Base-by-base conservation (phyloP, 2,329 filamentous ascomycete genomes). In the Knoxdaviesia capensis region DNA sequence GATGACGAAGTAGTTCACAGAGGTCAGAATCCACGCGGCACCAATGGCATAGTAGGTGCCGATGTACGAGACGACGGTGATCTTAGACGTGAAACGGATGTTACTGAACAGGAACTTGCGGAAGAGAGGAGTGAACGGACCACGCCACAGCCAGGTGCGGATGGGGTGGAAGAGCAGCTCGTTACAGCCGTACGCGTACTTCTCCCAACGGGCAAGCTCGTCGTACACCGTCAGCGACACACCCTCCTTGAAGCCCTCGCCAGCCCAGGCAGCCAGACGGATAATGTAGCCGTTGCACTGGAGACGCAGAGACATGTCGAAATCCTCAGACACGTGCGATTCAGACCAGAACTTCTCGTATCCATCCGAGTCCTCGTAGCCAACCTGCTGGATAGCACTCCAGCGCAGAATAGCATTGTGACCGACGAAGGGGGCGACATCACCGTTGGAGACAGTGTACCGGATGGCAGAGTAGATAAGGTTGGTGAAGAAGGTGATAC, bases 151-250 rank as follows among this genome's bases (percentile, higher is more conserved):
- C 83, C 83, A 88, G 50, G 74, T 75, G 46, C 71, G 69, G 46
- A 88, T 64, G 3, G 82, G 83, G 53, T 88, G 71, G 63, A 90
- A 88, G 44, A 88, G 66, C 44, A 88, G 65, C 61, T 87, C 82
- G 56, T 81, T 83, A 59, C 83, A 87, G 34, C 82, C 81, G 51
- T 85, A 87, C 3, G 82, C 83, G 54, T 86, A 86, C 59, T 88
- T 88, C 54, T 88, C 82, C 82, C 83, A 88, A 44, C 82, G 77
- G 2, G 80, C 78, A 45, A 88, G 66, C 57, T 88, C 83, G 57
- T 88, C 82, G 54, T 88, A 86, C 7, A 88, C 80, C 1, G 82
- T 88, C 44, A 88, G 64, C 1, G 82, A 87, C 42, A 88, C 82
- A 48, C 83, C 82, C 55, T 88, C 82, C 55, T 85, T 79, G 65